A percentile compares a stretch with the other conserved stretches of the same genome.
These are phyloP conservation scores for Trametes gibbosa DNA, from an alignment of 768 basidiomycete species.

Conservation along the genomic window DNA sequence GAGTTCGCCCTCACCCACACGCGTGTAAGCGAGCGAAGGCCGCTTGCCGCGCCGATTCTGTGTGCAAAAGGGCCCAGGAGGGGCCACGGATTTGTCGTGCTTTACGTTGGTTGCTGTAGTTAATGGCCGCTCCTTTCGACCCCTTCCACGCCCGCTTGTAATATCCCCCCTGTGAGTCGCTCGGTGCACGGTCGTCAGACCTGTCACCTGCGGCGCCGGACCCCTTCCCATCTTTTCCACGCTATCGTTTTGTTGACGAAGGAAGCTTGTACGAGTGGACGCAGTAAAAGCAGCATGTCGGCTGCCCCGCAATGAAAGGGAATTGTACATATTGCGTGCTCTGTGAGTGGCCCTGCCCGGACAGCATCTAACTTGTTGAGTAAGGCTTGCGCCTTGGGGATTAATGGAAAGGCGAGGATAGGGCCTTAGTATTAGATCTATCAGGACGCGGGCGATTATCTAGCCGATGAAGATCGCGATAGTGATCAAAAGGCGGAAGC, in stretches of 20 bases:
- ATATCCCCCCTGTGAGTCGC: not conserved
- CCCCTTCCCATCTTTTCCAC: not conserved
- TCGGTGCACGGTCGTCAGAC: not conserved
- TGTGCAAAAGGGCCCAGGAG: slow-evolving; percentile 12
- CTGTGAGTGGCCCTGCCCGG: not conserved
- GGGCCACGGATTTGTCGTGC: slow-evolving; percentile 15
- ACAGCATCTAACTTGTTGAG: not conserved
- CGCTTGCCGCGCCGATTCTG: not conserved
- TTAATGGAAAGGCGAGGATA: slow-evolving; percentile 5
- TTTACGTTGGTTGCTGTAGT: slow-evolving; percentile 12
- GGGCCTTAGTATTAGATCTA: not conserved
- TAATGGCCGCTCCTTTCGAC: slow-evolving; percentile 4
- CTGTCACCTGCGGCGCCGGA: not conserved
- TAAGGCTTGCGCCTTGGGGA: not conserved
- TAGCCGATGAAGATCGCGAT: slow-evolving; percentile 22
- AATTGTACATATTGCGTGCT: not conserved
- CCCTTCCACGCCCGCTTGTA: slow-evolving; percentile 2
- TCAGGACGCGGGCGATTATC: slow-evolving; percentile 19
- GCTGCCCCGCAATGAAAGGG: slow-evolving; percentile 6
- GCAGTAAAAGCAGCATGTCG: slow-evolving; percentile 10
- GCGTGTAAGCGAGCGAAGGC: not conserved
- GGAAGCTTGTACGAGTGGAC: slow-evolving; percentile 19
- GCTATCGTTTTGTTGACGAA: slow-evolving; percentile 3
- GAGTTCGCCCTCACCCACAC: slow-evolving; percentile 10
- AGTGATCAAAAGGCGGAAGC: slow-evolving; percentile 8